Evolutionary conservation across 2,329 filamentous ascomycete genomes (phyloP), one percentile per base, ranked within the genome.

Genomic region (Aspergillus ibericus): DNA sequence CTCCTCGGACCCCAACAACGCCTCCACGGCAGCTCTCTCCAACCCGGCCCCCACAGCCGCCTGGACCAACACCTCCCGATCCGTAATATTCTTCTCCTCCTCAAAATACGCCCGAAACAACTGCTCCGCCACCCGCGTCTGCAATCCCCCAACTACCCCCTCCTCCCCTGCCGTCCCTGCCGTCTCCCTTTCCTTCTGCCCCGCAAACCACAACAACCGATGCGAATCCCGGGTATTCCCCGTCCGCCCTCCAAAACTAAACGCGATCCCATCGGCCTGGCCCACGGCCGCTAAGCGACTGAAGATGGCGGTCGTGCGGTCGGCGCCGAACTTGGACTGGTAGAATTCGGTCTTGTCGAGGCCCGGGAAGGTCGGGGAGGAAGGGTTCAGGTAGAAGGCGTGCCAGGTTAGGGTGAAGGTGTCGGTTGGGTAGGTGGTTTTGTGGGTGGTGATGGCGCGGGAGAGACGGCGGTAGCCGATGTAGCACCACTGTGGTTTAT

Each of bases 141-240:
- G 84, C 51, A 82, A 53, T 66, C 46, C 82, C 77, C 61, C 75
- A 70, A 63, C 78, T 77, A 54, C 55, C 9, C 12, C 47, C 68
- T 72, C 54, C 68, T 72, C 54, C 76, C 75, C 53, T 2, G 27
- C 38, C 29, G 6, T 16, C 18, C 13, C 48, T 18, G 20, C 18
- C n/a, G 15, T 15, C 25, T 66, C 56, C 27, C 59, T 64, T 52
- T 71, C 66, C 64, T 83, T 86, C 70, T 70, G 78, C 69, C 81
- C 86, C 75, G 74, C 91, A 56, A 92, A 81, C 76, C 92, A 86
- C 46, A 93, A 82, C 60, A 93, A 70, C 3, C 92, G 84, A 74
- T 96, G 92, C 57, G 88, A 89, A 67, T 96, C 89, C 18, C 91
- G 81, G 16, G 91, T 93, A 68, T 88, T 90, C 49, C 92, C 92